These are phyloP conservation scores for Dimargaris cristalligena DNA, from an alignment of 192 early-diverging fungal species.

Conservation along the genomic window DNA sequence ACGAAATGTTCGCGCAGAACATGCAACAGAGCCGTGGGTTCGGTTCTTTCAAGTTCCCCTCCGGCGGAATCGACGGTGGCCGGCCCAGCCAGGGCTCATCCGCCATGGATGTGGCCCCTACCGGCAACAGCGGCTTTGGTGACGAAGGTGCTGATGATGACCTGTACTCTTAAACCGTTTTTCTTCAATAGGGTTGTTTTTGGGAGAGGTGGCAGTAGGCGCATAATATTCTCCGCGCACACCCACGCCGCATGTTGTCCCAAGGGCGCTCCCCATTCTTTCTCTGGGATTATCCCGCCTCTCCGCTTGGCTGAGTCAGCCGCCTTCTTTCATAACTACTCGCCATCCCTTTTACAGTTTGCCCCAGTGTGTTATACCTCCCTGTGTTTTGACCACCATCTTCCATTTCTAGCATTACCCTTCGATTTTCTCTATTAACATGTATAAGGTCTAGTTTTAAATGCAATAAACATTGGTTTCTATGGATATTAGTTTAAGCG, in stretches of 20 bases:
- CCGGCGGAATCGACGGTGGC: conserved; percentile 32
- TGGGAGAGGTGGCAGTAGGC: background rate
- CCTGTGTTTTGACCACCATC: too few species aligned
- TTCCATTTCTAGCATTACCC: too few species aligned
- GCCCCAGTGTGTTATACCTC: too few species aligned
- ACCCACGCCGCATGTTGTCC: background rate
- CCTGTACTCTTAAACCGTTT: conserved; percentile 47
- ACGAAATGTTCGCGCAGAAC: conserved; percentile 99
- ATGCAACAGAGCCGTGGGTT: conserved; percentile 90
- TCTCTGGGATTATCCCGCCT: background rate
- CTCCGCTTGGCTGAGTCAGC: background rate
- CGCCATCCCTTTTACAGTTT: too few species aligned
- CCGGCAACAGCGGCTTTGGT: conserved; percentile 33
- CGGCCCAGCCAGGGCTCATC: conserved; percentile 15
- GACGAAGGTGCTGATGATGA: conserved; percentile 63
- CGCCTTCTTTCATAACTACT: too few species aligned
- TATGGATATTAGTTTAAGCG: too few species aligned
- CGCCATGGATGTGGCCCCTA: conserved; percentile 10
- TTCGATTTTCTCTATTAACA: too few species aligned
- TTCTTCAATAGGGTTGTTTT: conserved; percentile 8
- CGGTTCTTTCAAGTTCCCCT: conserved; percentile 94
- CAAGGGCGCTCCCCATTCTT: background rate
- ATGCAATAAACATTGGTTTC: too few species aligned
- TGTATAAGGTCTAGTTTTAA: too few species aligned
- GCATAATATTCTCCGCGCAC: background rate